Percentiles rank a stretch among this genome's conserved stretches.
These are phyloP conservation scores for Albugo candida DNA, from an alignment of 352 stramenopile species.

Conservation along the genomic window DNA sequence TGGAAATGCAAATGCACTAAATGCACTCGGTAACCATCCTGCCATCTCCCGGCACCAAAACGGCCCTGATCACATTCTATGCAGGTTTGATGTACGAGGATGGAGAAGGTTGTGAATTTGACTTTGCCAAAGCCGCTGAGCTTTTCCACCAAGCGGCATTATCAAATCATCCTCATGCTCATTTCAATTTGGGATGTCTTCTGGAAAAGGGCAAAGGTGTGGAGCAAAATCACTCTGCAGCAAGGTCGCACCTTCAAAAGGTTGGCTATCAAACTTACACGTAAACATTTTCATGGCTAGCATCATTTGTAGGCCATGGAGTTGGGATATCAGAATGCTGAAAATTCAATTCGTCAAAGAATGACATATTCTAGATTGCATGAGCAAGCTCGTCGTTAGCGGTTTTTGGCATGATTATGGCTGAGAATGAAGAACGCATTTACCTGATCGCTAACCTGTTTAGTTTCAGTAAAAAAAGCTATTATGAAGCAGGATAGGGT, in stretches of 20 bases:
- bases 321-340: slow-evolving; percentile 21
- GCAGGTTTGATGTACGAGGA: slow-evolving; percentile 58
- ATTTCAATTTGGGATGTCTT: slow-evolving; percentile 65
- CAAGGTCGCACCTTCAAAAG: slow-evolving; percentile 39
- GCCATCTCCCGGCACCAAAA: background rate
- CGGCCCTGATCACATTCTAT: background rate
- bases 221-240: slow-evolving; percentile 24
- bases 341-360: no score
- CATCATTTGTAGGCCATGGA: slow-evolving; percentile 14
- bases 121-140: slow-evolving; percentile 28
- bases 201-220: slow-evolving; percentile 43
- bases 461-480: no score
- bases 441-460: no score
- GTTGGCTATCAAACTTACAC: slow-evolving; percentile 1
- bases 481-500: no score
- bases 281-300: no score
- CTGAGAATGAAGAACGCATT: no score
- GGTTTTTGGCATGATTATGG: no score
- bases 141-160: slow-evolving; percentile 32
- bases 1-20: slow-evolving; percentile 38
- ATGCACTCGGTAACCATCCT: slow-evolving; percentile 27
- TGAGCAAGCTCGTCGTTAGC: no score
- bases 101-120: slow-evolving; percentile 44
- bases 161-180: slow-evolving; percentile 20
- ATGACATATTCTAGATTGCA: no score